Conservation (phyloP, 2,329 filamentous ascomycete species). For the Venturia effusa region DNA sequence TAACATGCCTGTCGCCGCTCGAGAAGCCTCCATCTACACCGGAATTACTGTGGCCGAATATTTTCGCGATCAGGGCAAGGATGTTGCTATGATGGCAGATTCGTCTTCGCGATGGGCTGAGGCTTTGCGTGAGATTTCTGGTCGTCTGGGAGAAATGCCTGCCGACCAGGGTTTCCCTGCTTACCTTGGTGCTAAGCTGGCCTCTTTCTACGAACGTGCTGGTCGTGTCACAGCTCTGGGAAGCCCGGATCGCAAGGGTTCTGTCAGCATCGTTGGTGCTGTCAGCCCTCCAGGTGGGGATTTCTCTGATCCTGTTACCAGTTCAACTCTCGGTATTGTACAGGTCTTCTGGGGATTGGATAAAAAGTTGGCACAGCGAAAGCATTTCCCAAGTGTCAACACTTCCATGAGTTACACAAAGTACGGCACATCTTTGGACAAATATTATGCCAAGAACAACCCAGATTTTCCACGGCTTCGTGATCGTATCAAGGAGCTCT, state of each 20-base stretch:
- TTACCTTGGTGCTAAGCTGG: conserved; percentile 91
- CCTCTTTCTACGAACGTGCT: conserved; percentile 98
- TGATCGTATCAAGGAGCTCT: conserved; percentile 84
- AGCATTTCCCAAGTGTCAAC: conserved; percentile 99
- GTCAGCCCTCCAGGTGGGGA: conserved; percentile 97
- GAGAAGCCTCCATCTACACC: conserved; percentile 98
- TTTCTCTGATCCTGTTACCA: conserved; percentile 97
- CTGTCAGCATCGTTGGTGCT: conserved; percentile 94
- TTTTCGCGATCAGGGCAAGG: conserved; percentile 91
- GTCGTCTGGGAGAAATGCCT: conserved; percentile 98
- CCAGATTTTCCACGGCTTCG: conserved; percentile 90
- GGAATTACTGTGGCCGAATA: conserved; percentile 93
- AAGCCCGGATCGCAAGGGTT: conserved; percentile 78
- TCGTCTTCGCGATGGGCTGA: conserved; percentile 97
- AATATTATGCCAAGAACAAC: conserved; percentile 86
- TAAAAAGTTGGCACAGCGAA: conserved; percentile 98
- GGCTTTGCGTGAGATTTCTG: conserved; percentile 95
- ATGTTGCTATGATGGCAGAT: conserved; percentile 99
- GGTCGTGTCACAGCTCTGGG: conserved; percentile 78
- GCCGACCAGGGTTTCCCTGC: conserved; percentile 99
- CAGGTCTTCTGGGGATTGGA: conserved; percentile 99
- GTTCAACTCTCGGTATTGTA: conserved; percentile 87
- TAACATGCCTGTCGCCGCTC: conserved; percentile 98
- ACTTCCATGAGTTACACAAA: conserved; percentile 92
- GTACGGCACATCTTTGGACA: conserved; percentile 80